These are phyloP conservation scores for Arthroderma sp. DNA, from an alignment of 2,329 filamentous ascomycete genomes.

Conservation along the genomic window DNA sequence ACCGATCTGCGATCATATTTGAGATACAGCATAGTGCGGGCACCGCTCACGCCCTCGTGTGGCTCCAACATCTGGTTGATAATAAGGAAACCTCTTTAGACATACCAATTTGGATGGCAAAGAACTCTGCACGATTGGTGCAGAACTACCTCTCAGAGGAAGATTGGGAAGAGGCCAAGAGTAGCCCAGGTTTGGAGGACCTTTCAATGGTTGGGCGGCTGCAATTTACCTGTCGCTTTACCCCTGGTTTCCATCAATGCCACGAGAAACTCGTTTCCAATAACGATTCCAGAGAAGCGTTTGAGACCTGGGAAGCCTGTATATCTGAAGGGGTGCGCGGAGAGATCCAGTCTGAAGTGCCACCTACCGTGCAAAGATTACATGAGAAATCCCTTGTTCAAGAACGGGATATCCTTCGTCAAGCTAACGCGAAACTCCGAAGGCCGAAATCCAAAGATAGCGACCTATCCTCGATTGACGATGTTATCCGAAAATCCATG, in stretches of 20 bases:
- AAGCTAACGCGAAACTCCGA: conserved; percentile 54
- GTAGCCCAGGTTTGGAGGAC: conserved; percentile 59
- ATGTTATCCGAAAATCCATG: background rate
- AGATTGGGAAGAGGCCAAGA: conserved; percentile 48
- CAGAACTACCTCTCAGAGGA: conserved; percentile 86
- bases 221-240: conserved; percentile 70
- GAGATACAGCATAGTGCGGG: conserved; percentile 69
- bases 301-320: conserved; percentile 89
- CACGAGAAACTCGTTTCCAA: conserved; percentile 74
- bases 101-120: conserved; percentile 81
- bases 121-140: conserved; percentile 60
- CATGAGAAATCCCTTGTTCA: conserved; percentile 72
- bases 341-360: conserved; percentile 60
- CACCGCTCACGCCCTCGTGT: conserved; percentile 67
- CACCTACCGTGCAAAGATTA: conserved; percentile 57
- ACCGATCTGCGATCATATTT: conserved; percentile 78
- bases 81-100: conserved; percentile 66
- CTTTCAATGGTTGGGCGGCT: conserved; percentile 71
- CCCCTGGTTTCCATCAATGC: conserved; percentile 76
- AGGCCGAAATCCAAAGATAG: conserved; percentile 65
- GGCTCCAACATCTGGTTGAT: conserved; percentile 76
- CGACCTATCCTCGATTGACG: conserved; percentile 39
- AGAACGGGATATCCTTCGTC: conserved; percentile 67
- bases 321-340: conserved; percentile 71
- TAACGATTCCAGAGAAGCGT: conserved; percentile 83